Evolutionary conservation across 257 asterid genomes (phyloP).

Genomic region (Cynanchum wilfordii): DNA sequence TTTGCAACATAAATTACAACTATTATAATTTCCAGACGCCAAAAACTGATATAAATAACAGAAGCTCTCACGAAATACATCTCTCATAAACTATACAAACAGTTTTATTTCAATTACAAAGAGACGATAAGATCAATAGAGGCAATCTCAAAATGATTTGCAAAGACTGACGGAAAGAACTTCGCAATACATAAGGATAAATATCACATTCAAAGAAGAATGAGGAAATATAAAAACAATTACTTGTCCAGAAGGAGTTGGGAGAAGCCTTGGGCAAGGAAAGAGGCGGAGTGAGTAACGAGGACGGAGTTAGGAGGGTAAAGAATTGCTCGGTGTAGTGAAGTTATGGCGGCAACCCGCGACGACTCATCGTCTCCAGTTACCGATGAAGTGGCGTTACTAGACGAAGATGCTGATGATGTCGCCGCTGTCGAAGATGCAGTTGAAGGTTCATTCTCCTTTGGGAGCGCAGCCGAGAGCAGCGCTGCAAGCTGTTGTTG

Average conservation of each 20-base stretch:
- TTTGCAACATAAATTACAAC: background rate
- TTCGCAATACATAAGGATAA: background rate
- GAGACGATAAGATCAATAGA: background rate
- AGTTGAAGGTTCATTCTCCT: constrained; percentile 49
- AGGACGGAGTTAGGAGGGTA: constrained; percentile 83
- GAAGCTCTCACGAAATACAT: background rate
- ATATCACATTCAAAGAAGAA: background rate
- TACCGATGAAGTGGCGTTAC: constrained; percentile 20
- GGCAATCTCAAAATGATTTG: background rate
- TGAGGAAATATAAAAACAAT: constrained; percentile 3
- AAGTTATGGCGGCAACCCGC: constrained; percentile 68
- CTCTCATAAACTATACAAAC: background rate
- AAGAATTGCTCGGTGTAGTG: constrained; percentile 81
- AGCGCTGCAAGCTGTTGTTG: constrained; percentile 95
- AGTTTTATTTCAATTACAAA: background rate
- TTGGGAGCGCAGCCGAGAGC: constrained; percentile 86
- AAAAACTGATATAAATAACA: background rate
- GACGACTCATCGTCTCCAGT: constrained; percentile 49
- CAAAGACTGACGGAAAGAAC: background rate
- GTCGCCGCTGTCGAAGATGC: constrained; percentile 39
- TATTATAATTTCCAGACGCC: background rate
- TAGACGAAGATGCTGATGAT: constrained; percentile 10
- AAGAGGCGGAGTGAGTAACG: constrained; percentile 84
- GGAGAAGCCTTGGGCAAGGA: constrained; percentile 76
- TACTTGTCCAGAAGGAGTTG: constrained; percentile 85